A percentile compares a stretch with the other conserved stretches of the same genome.
These are phyloP conservation scores for Hansenula sp. DNA, from an alignment of 1,139 yeast species.

Conservation along the genomic window DNA sequence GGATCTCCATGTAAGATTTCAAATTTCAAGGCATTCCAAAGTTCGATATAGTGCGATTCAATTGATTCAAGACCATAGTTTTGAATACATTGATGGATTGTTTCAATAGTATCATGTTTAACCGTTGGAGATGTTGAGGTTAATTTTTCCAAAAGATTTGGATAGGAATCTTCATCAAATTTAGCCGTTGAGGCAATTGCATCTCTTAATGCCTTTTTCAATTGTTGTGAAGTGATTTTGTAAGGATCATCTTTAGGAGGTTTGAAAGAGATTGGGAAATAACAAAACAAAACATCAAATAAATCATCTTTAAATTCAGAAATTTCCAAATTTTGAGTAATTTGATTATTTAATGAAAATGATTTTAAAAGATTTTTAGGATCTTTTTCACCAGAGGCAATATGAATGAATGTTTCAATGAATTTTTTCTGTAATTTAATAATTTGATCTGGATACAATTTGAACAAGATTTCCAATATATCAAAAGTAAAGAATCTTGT, in stretches of 20 bases:
- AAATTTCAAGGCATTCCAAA: slow-evolving; percentile 88
- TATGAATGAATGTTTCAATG: slow-evolving; percentile 54
- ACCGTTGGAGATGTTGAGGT: slow-evolving; percentile 78
- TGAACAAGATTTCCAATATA: slow-evolving; percentile 38
- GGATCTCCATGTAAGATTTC: slow-evolving; percentile 77
- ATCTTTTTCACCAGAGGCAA: slow-evolving; percentile 89
- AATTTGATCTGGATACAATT: slow-evolving; percentile 20
- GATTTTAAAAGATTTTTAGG: slow-evolving; percentile 80
- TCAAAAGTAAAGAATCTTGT: slow-evolving; percentile 59
- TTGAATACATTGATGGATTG: slow-evolving; percentile 55
- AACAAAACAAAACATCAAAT: slow-evolving; percentile 88
- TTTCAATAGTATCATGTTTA: slow-evolving; percentile 69
- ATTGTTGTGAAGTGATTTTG: slow-evolving; percentile 68
- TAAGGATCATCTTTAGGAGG: slow-evolving; percentile 89
- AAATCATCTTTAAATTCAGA: slow-evolving; percentile 48
- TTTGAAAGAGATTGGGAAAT: slow-evolving; percentile 92
- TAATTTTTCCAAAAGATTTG: slow-evolving; percentile 77
- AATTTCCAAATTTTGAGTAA: slow-evolving; percentile 47
- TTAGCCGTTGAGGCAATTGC: slow-evolving; percentile 63
- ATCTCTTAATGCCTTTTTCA: slow-evolving; percentile 51
- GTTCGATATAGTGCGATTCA: slow-evolving; percentile 57
- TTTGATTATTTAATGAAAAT: slow-evolving; percentile 50
- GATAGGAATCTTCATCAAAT: slow-evolving; percentile 72
- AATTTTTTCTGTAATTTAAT: slow-evolving; percentile 34
- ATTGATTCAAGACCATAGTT: slow-evolving; percentile 43